These are phyloP conservation scores for Dovyalis caffra DNA, from an alignment of 345 rosid species.

Conservation along the genomic window DNA sequence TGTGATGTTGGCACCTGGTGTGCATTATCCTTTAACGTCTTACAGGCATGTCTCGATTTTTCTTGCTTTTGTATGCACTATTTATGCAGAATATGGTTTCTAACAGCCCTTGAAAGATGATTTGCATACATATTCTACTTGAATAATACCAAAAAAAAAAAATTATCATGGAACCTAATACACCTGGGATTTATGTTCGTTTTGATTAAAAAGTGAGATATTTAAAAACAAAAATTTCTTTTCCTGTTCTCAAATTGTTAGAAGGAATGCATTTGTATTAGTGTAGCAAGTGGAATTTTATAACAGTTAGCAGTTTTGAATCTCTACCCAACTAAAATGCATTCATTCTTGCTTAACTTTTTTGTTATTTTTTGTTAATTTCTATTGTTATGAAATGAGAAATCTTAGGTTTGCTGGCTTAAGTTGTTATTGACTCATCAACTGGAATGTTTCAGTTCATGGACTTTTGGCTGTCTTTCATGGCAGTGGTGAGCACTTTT, in stretches of 20 bases:
- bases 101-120: not conserved
- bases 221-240: no score
- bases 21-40: conserved; percentile 60
- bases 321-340: no score
- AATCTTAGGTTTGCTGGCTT: conserved; percentile 10
- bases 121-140: not conserved
- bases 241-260: no score
- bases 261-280: no score
- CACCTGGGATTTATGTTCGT: not conserved
- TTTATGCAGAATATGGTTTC: not conserved
- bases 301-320: no score
- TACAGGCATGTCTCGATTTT: conserved; percentile 55
- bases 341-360: no score
- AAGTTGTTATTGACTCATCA: conserved; percentile 18
- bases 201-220: no score
- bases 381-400: not conserved
- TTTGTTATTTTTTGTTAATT: not conserved
- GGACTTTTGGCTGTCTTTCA: conserved; percentile 99
- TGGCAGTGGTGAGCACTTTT: conserved; percentile 93
- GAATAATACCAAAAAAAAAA: not conserved
- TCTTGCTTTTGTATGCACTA: no score
- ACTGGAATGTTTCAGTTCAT: conserved; percentile 65
- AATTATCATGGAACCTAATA: not conserved
- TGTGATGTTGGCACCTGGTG: conserved; percentile 98
- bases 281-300: no score